Conservation (phyloP, 805 yeast genomes). For the Starmerella asiatica region DNA sequence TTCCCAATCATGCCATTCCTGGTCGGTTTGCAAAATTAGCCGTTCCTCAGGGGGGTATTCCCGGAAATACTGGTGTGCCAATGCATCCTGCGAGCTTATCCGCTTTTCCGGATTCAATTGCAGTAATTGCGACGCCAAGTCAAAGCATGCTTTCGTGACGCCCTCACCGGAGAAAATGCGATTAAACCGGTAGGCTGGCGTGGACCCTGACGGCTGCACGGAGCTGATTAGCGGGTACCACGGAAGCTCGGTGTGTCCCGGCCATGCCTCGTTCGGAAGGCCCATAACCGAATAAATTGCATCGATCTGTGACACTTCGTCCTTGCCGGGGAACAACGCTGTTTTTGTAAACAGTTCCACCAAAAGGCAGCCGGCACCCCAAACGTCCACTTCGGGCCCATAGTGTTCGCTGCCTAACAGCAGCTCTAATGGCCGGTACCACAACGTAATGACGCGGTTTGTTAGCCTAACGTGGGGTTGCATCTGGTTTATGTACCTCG, state of each 20-base stretch:
- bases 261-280: slow-evolving; percentile 72
- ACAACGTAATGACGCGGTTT: slow-evolving; percentile 84
- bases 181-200: slow-evolving; percentile 26
- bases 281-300: slow-evolving; percentile 78
- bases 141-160: slow-evolving; percentile 38
- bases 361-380: slow-evolving; percentile 93
- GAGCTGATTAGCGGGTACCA: slow-evolving; percentile 69
- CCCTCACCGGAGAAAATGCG: slow-evolving; percentile 29
- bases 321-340: slow-evolving; percentile 77
- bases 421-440: slow-evolving; percentile 97
- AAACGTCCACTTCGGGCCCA: slow-evolving; percentile 81
- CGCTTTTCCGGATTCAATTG: slow-evolving; percentile 56
- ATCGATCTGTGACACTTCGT: slow-evolving; percentile 72
- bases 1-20: slow-evolving; percentile 97
- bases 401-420: slow-evolving; percentile 81
- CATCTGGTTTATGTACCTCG: slow-evolving; percentile 33
- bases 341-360: slow-evolving; percentile 62
- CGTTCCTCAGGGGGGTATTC: slow-evolving; percentile 56
- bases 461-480: slow-evolving; percentile 57
- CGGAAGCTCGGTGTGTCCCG: slow-evolving; percentile 61
- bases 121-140: slow-evolving; percentile 51
- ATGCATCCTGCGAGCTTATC: slow-evolving; percentile 54
- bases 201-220: slow-evolving; percentile 35
- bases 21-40: slow-evolving; percentile 41
- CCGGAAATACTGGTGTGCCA: slow-evolving; percentile 55